These are phyloP conservation scores for Chytridium lagenaria DNA, from an alignment of 371 early-diverging fungal species.

Conservation along the genomic window DNA sequence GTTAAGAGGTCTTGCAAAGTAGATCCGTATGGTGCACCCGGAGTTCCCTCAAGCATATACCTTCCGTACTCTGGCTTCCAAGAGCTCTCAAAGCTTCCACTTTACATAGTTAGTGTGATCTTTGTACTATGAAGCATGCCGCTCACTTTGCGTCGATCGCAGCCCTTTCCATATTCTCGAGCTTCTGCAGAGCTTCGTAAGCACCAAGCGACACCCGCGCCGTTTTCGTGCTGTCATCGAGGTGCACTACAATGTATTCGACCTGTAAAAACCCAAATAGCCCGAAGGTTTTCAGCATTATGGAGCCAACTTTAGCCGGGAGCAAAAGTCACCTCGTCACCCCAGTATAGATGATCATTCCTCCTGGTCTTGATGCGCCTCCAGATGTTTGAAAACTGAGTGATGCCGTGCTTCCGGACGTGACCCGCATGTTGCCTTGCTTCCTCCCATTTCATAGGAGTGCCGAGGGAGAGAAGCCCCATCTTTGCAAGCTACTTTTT, in stretches of 20 bases:
- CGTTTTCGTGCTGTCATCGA: conserved; percentile 73
- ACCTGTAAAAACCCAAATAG: conserved; percentile 61
- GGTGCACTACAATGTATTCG: conserved; percentile 89
- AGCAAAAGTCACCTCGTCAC: conserved; percentile 81
- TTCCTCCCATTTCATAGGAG: conserved; percentile 93
- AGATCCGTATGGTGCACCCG: conserved; percentile 90
- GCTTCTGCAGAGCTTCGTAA: conserved; percentile 79
- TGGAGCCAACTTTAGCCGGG: too few relatives aligned
- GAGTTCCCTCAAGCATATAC: conserved; percentile 96
- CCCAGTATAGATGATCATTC: conserved; percentile 87
- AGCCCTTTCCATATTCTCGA: conserved; percentile 73
- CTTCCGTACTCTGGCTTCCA: conserved; percentile 98
- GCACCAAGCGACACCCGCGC: conserved; percentile 83
- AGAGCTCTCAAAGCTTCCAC: conserved; percentile 45
- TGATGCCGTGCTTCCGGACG: conserved; percentile 91
- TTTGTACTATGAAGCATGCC: not conserved
- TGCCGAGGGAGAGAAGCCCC: conserved; percentile 95
- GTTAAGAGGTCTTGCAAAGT: conserved; percentile 78
- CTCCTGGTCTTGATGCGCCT: conserved; percentile 75
- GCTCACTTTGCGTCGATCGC: conserved; percentile 42
- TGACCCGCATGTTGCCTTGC: conserved; percentile 86
- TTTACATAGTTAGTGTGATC: conserved; percentile 1
- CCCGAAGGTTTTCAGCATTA: too few relatives aligned
- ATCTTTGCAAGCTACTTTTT: too few relatives aligned
- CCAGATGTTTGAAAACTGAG: conserved; percentile 91